These are phyloP conservation scores for Amoeboaphelidium occidentale DNA, from an alignment of 371 early-diverging fungal genomes.

Conservation along the genomic window DNA sequence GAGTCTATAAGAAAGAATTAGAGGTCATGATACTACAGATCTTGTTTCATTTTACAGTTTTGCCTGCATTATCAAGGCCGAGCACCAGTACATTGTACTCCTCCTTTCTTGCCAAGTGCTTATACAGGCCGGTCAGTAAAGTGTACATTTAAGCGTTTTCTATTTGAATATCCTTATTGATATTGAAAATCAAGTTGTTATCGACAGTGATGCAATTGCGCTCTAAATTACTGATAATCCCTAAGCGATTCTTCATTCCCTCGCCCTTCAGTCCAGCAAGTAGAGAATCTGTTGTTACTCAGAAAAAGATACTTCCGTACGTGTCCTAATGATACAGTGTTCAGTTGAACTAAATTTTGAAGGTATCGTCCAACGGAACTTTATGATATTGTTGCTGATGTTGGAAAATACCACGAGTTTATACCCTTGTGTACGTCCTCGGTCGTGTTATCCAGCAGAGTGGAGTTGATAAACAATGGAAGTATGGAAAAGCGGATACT, in stretches of 20 bases:
- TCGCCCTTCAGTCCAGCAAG: too few relatives aligned
- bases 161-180: too few relatives aligned
- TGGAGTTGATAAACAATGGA: neutral
- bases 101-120: conserved; percentile 54
- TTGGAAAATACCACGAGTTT: neutral
- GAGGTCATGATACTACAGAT: neutral
- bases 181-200: too few relatives aligned
- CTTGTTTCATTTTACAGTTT: conserved; percentile 39
- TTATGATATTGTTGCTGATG: neutral
- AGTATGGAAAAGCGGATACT: neutral
- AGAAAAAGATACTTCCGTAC: too few relatives aligned
- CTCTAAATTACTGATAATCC: too few relatives aligned
- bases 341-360: too few relatives aligned
- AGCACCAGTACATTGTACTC: conserved; percentile 79
- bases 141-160: too few relatives aligned
- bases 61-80: conserved; percentile 87
- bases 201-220: too few relatives aligned
- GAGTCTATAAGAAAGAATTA: conserved; percentile 22
- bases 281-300: too few relatives aligned
- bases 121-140: conserved; percentile 62
- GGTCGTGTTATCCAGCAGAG: neutral
- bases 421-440: neutral
- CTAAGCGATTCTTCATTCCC: too few relatives aligned
- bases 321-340: too few relatives aligned
- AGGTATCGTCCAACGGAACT: neutral